Percentiles rank a stretch among this genome's conserved stretches.
phyloP scores from a whole-genome alignment of 176 grass and related monocot species.

The Aegilops longissima region DNA sequence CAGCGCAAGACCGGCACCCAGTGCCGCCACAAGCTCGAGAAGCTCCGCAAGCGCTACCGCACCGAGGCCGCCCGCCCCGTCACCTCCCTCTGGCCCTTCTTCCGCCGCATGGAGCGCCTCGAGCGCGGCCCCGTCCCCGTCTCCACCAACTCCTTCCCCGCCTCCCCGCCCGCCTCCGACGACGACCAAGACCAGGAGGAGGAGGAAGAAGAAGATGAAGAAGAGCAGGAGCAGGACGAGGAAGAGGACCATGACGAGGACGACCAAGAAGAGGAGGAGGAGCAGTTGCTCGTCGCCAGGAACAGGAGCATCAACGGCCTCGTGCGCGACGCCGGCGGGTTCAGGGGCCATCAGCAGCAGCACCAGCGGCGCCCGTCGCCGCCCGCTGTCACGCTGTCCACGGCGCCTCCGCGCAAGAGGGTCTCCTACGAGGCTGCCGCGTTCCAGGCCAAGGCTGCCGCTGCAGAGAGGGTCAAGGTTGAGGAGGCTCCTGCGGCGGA shows the following conservation, averaged over 20 bases:
- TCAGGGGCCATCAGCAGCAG: slow-evolving; percentile 23
- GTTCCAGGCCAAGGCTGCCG: slow-evolving; percentile 31
- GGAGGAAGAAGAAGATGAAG: not conserved
- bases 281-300: slow-evolving; percentile 33
- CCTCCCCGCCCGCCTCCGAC: slow-evolving; percentile 25
- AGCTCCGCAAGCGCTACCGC: slow-evolving; percentile 94
- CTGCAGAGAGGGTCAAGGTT: slow-evolving; percentile 37
- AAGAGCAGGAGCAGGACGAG: no score
- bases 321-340: slow-evolving; percentile 45
- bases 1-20: slow-evolving; percentile 84
- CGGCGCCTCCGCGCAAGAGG: slow-evolving; percentile 49
- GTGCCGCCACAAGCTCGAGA: slow-evolving; percentile 99
- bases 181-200: slow-evolving; percentile 29
- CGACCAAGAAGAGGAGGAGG: slow-evolving; percentile 47
- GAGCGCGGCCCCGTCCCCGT: slow-evolving; percentile 66
- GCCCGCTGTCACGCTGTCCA: slow-evolving; percentile 36
- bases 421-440: slow-evolving; percentile 36
- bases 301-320: slow-evolving; percentile 77
- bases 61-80: slow-evolving; percentile 65
- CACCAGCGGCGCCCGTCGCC: not conserved
- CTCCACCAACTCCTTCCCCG: not conserved
- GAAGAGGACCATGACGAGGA: no score
- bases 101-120: slow-evolving; percentile 75
- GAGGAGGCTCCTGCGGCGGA: slow-evolving; percentile 1
- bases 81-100: slow-evolving; percentile 82